Evolutionary conservation across 2,329 filamentous ascomycete genomes (phyloP).

Genomic region (Aspergillus sp.): DNA sequence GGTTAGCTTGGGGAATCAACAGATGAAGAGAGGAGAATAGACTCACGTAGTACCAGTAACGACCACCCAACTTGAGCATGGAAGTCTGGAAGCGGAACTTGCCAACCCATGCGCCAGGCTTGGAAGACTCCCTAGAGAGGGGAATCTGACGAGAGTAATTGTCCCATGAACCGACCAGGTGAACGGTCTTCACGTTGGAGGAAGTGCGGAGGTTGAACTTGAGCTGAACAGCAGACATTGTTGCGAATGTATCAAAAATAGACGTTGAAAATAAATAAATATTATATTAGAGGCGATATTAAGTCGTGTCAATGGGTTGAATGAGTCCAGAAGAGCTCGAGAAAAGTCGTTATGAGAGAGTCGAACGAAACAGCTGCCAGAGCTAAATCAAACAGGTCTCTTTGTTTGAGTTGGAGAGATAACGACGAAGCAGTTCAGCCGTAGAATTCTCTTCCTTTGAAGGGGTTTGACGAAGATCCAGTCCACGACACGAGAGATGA

Average conservation of each 20-base stretch:
- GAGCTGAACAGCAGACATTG: conserved; percentile 87
- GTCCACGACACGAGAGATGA: conserved; percentile 1
- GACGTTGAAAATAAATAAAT: conserved; percentile 35
- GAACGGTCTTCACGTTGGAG: conserved; percentile 93
- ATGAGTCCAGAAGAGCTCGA: conserved; percentile 12
- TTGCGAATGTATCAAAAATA: conserved; percentile 35
- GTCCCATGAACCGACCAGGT: conserved; percentile 97
- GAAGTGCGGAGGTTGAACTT: conserved; percentile 96
- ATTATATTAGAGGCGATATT: conserved; percentile 28
- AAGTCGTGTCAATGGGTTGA: conserved; percentile 18
- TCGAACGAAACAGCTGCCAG: conserved; percentile 21
- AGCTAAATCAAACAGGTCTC: conserved; percentile 13
- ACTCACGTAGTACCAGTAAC: conserved; percentile 95
- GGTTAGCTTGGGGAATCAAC: too few species aligned
- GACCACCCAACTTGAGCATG: conserved; percentile 79
- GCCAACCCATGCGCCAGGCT: conserved; percentile 89
- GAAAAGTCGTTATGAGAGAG: conserved; percentile 4
- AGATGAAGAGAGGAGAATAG: too few species aligned
- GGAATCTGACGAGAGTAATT: conserved; percentile 92
- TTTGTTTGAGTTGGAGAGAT: neutral
- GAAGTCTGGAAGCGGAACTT: conserved; percentile 91
- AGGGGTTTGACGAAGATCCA: neutral
- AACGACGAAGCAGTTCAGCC: neutral
- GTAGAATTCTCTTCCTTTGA: neutral
- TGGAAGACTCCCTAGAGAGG: conserved; percentile 81